These are phyloP conservation scores for Trichothecium roseum DNA, from an alignment of 2,329 filamentous ascomycete species.

Conservation along the genomic window DNA sequence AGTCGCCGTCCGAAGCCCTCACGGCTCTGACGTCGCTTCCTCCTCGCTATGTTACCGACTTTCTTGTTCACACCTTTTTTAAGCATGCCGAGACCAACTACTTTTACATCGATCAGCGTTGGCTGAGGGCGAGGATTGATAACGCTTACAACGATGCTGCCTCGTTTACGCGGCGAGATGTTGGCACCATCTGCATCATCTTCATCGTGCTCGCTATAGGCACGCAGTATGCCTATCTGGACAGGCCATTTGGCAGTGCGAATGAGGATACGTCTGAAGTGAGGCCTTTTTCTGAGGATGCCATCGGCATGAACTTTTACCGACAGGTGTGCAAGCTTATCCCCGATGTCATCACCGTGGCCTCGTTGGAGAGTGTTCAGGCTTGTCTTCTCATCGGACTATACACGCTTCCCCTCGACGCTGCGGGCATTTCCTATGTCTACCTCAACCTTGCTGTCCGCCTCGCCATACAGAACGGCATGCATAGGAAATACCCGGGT, in stretches of 20 bases:
- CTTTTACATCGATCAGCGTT: conserved; percentile 33
- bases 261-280: no score
- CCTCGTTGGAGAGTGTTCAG: conserved; percentile 46
- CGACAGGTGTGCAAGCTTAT: conserved; percentile 42
- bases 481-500: conserved; percentile 41
- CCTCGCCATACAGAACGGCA: conserved; percentile 48
- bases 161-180: conserved; percentile 25
- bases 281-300: conserved; percentile 32
- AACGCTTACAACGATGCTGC: conserved; percentile 27
- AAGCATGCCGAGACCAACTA: conserved; percentile 36
- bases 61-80: conserved; percentile 36
- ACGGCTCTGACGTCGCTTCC: conserved; percentile 19
- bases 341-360: conserved; percentile 42
- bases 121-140: conserved; percentile 29
- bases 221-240: conserved; percentile 40
- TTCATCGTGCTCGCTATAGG: conserved; percentile 38
- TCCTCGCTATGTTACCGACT: conserved; percentile 34
- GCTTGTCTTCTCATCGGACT: conserved; percentile 45
- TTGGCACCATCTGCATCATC: conserved; percentile 32
- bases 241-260: no score
- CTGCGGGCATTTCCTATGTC: conserved; percentile 44
- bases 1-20: conserved; percentile 22
- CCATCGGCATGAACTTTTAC: conserved; percentile 45
- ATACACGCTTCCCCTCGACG: conserved; percentile 43
- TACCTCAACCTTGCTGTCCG: conserved; percentile 46